A percentile compares a stretch with the other conserved stretches of the same genome.
These are phyloP conservation scores for Cadophora gregata DNA, from an alignment of 2,329 filamentous ascomycete genomes.

Conservation along the genomic window DNA sequence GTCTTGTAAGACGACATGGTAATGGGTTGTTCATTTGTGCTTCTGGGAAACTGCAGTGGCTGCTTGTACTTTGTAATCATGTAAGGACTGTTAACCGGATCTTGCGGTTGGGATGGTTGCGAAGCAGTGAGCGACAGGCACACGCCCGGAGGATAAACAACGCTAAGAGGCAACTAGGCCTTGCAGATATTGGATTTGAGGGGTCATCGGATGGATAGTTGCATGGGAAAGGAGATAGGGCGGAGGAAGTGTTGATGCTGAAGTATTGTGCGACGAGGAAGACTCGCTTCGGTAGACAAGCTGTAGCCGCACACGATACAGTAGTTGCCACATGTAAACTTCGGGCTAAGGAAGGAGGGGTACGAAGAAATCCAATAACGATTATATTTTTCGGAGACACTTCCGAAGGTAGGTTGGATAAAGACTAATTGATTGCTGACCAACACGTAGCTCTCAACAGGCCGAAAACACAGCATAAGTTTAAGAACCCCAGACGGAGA, in stretches of 20 bases:
- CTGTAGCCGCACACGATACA: not conserved
- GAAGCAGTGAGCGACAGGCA: not conserved
- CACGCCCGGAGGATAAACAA: not conserved
- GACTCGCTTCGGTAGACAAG: not conserved
- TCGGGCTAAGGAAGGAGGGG: no score
- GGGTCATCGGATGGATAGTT: not conserved
- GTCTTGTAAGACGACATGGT: not conserved
- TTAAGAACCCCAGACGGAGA: not conserved
- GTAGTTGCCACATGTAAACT: not conserved
- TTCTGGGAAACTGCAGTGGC: not conserved
- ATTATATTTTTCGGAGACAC: no score
- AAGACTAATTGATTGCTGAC: not conserved
- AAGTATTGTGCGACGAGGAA: not conserved
- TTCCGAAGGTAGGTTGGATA: no score
- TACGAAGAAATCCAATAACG: not conserved
- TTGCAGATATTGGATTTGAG: not conserved
- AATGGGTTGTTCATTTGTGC: no score
- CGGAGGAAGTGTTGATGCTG: not conserved
- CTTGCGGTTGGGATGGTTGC: not conserved
- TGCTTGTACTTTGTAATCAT: not conserved
- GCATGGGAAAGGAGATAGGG: not conserved
- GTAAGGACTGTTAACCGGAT: no score
- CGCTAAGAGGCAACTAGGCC: not conserved
- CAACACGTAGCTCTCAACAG: not conserved
- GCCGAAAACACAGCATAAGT: not conserved